These are phyloP conservation scores for Skeletonema grethae DNA, from an alignment of 108 stramenopile genomes.

Conservation along the genomic window DNA sequence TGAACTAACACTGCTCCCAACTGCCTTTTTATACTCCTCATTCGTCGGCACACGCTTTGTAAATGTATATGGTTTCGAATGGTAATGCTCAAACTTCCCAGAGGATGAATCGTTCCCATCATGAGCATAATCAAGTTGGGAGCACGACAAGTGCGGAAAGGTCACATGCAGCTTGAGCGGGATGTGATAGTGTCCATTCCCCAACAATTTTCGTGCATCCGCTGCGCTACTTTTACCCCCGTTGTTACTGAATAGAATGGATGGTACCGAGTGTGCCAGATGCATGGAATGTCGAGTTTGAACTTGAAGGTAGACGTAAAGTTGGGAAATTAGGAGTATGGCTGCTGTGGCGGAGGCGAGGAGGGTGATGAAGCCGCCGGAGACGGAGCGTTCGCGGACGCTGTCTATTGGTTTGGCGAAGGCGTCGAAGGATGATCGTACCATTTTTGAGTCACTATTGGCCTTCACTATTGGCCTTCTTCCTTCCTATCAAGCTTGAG, in stretches of 20 bases:
- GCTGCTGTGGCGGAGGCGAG: slow-evolving; percentile 59
- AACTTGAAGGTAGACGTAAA: slow-evolving; percentile 60
- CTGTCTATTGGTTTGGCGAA: slow-evolving; percentile 79
- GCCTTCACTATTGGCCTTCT: too few species aligned
- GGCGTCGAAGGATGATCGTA: slow-evolving; percentile 54
- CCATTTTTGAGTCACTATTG: slow-evolving; percentile 13
- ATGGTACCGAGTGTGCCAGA: slow-evolving; percentile 59
- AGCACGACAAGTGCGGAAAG: slow-evolving; percentile 73
- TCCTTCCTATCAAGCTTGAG: too few species aligned
- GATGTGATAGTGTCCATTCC: slow-evolving; percentile 38
- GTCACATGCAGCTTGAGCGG: slow-evolving; percentile 65
- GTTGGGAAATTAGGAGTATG: slow-evolving; percentile 69
- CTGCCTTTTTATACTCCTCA: slow-evolving; percentile 32
- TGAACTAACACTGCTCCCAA: not conserved
- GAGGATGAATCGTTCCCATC: slow-evolving; percentile 47
- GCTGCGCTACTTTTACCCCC: not conserved
- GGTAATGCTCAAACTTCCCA: slow-evolving; percentile 43
- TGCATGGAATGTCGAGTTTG: slow-evolving; percentile 68
- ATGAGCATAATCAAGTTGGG: slow-evolving; percentile 61
- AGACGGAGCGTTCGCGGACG: slow-evolving; percentile 59
- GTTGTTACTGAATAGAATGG: slow-evolving; percentile 39
- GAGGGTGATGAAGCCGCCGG: slow-evolving; percentile 78
- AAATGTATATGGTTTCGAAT: slow-evolving; percentile 32
- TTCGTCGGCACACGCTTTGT: slow-evolving; percentile 26
- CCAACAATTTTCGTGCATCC: slow-evolving; percentile 10